Evolutionary conservation across 306 rosid genomes (phyloP), one percentile per base, ranked within the genome.

Genomic region (Chamaecrista fasciculata): DNA sequence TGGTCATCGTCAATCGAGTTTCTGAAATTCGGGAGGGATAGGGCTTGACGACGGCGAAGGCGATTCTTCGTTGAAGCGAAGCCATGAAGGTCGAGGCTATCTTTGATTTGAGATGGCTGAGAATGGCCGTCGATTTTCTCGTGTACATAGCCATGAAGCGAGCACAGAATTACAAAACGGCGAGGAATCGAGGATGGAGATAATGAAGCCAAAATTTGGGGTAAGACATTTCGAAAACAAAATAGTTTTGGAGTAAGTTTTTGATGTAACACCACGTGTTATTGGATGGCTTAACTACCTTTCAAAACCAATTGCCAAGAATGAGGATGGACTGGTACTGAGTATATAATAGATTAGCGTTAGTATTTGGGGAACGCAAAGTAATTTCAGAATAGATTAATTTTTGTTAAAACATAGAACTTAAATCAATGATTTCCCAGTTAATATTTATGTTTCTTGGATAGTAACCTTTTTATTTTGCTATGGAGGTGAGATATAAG

Each of bases 101-200:
- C 19, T 52, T 74, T n/a, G 80, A 76, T 67, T 76, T 86, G 47
- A 86, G 46, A 60, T 40, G 70, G 70, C 66, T 74, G 53, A 86
- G 18, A 57, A 78, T 46, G 65, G 48, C 28, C 6, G 9, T 61
- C 18, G 87, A 79, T 68, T 81, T 87, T 69, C 87, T 81, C 71
- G 66, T 31, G 73, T 69, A 60, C 26, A 79, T 24, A 75, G 78
- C 79, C 87, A 82, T 91, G 48, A 8, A 7, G 2, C 11, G 23
- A 47, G 26, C 18, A 10, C 26, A 12, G 2, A 24, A 20, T 20
- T 3, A 36, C 31, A 49, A 12, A 16, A 16, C 0, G 69, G 34
- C 12, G 37, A 16, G 69, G 12, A n/a, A n/a, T n/a, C 1, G 25
- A 65, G 11, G 29, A 31, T 29, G 12, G 56, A 66, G 24, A n/a